Conservation (phyloP, 192 early-diverging fungal genomes). For the Pecoramyces ruminantium region DNA sequence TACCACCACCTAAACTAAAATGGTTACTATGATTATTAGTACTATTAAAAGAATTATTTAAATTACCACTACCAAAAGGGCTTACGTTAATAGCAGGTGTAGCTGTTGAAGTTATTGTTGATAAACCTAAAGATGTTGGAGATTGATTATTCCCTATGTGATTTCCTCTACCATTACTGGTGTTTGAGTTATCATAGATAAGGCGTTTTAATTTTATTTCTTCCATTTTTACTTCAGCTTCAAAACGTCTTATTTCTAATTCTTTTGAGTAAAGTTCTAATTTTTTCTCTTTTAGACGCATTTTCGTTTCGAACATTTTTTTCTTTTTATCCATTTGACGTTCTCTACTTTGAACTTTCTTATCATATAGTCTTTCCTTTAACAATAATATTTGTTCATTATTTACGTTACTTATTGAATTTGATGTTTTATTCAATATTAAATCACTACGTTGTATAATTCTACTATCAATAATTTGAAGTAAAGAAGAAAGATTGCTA, state of each 20-base stretch:
- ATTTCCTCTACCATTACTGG: background rate
- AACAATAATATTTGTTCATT: background rate
- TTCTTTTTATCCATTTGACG: background rate
- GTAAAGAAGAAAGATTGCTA: background rate
- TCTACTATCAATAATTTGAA: background rate
- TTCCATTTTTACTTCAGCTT: background rate
- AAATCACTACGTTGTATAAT: background rate
- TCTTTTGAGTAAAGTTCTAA: background rate
- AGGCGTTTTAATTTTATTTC: background rate
- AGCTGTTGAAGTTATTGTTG: background rate
- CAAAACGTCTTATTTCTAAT: background rate
- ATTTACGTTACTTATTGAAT: background rate
- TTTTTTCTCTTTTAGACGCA: background rate
- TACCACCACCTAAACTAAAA: background rate
- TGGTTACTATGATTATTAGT: background rate
- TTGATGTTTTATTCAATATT: background rate
- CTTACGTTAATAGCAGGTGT: background rate
- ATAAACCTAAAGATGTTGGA: background rate
- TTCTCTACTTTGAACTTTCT: background rate
- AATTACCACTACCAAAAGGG: background rate
- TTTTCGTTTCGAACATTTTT: background rate
- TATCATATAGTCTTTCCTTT: background rate
- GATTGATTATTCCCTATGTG: background rate
- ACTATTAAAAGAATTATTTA: background rate
- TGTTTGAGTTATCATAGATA: background rate